A percentile compares a stretch with the other conserved stretches of the same genome.
phyloP scores from a whole-genome alignment of 2,329 filamentous ascomycete genomes.

The Pseudogymnoascus pannorum region DNA sequence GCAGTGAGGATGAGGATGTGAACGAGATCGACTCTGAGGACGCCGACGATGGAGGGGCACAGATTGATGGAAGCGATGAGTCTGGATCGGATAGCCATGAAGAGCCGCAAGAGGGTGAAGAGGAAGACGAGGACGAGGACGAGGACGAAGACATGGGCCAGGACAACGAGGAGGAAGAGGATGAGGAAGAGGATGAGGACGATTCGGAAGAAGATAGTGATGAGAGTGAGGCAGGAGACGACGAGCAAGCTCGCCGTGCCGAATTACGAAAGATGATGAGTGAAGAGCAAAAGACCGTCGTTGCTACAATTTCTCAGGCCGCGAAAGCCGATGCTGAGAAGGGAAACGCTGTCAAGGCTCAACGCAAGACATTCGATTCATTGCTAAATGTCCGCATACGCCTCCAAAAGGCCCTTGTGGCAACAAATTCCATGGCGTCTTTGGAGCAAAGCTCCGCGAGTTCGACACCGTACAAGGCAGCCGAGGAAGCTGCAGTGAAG shows the following conservation, averaged over 20 bases:
- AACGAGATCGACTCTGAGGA: slow-evolving; percentile 19
- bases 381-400: slow-evolving; percentile 87
- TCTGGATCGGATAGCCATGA: slow-evolving; percentile 31
- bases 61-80: slow-evolving; percentile 22
- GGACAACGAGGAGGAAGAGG: slow-evolving; percentile 25
- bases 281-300: slow-evolving; percentile 58
- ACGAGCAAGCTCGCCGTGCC: slow-evolving; percentile 36
- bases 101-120: slow-evolving; percentile 22
- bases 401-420: slow-evolving; percentile 81
- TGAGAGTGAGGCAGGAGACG: slow-evolving; percentile 25
- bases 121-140: slow-evolving; percentile 28
- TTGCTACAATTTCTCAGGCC: slow-evolving; percentile 52
- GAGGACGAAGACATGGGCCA: slow-evolving; percentile 21
- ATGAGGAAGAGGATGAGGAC: slow-evolving; percentile 27
- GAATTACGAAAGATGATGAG: slow-evolving; percentile 62
- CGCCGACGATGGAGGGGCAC: slow-evolving; percentile 26
- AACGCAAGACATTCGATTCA: slow-evolving; percentile 79
- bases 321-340: slow-evolving; percentile 75
- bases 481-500: slow-evolving; percentile 77
- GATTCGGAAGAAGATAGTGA: slow-evolving; percentile 23
- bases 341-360: slow-evolving; percentile 76
- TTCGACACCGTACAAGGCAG: slow-evolving; percentile 57
- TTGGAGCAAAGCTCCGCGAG: slow-evolving; percentile 35
- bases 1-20: slow-evolving; percentile 31
- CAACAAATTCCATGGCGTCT: slow-evolving; percentile 64